Evolutionary conservation across 345 rosid genomes (phyloP).

Genomic region (Ceriops zippeliana): DNA sequence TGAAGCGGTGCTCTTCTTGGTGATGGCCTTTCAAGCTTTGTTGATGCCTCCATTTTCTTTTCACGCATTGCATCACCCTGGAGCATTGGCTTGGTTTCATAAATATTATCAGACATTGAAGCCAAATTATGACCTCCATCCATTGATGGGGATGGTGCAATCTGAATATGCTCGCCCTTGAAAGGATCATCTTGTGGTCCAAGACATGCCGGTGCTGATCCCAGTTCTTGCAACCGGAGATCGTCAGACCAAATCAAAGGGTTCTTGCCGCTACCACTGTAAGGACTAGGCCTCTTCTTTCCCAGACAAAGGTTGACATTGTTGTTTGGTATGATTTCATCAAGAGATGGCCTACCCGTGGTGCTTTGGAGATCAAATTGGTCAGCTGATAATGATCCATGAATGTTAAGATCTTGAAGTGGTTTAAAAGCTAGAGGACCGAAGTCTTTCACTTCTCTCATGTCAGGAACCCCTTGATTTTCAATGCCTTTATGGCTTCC

Average conservation of each 20-base stretch:
- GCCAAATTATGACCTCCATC: slow-evolving; percentile 45
- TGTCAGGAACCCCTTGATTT: slow-evolving; percentile 42
- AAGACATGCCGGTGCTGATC: slow-evolving; percentile 27
- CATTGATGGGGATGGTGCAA: slow-evolving; percentile 42
- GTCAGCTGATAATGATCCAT: slow-evolving; percentile 37
- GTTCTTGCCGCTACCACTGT: slow-evolving; percentile 56
- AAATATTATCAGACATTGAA: slow-evolving; percentile 61
- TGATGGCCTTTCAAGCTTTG: slow-evolving; percentile 62
- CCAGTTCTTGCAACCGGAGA: slow-evolving; percentile 52
- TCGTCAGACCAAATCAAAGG: slow-evolving; percentile 81
- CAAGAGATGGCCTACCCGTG: slow-evolving; percentile 54
- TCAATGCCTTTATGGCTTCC: slow-evolving; percentile 48
- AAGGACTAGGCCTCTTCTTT: slow-evolving; percentile 64
- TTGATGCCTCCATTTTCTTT: slow-evolving; percentile 39
- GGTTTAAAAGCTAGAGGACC: slow-evolving; percentile 64
- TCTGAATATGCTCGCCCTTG: slow-evolving; percentile 43
- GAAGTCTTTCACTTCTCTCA: slow-evolving; percentile 38
- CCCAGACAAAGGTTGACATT: slow-evolving; percentile 48
- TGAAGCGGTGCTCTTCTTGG: slow-evolving; percentile 59
- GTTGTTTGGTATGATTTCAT: slow-evolving; percentile 38
- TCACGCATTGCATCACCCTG: slow-evolving; percentile 48
- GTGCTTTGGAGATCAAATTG: slow-evolving; percentile 52
- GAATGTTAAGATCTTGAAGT: slow-evolving; percentile 91
- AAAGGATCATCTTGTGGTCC: slow-evolving; percentile 42
- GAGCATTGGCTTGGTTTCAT: slow-evolving; percentile 57